These are phyloP conservation scores for Bathelium albidoporum DNA, from an alignment of 495 filamentous ascomycete species.

Conservation along the genomic window DNA sequence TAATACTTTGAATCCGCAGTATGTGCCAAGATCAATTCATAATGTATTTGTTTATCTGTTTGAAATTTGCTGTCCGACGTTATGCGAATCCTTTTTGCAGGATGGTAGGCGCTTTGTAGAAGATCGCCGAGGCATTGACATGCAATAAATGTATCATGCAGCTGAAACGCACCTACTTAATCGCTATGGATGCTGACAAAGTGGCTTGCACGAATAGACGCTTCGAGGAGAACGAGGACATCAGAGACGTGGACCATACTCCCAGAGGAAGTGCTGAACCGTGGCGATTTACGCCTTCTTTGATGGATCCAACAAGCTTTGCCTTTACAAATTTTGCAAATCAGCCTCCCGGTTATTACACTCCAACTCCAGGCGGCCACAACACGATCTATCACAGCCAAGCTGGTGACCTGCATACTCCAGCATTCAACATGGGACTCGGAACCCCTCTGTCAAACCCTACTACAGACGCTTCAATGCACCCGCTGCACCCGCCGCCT, in stretches of 20 bases:
- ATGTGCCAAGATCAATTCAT: too few relatives aligned
- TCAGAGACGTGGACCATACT: constrained; percentile 73
- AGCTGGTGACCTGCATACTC: constrained; percentile 85
- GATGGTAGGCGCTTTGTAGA: too few relatives aligned
- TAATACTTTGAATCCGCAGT: constrained; percentile 26
- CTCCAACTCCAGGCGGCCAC: constrained; percentile 75
- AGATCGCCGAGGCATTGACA: too few relatives aligned
- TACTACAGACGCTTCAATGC: constrained; percentile 49
- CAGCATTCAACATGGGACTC: constrained; percentile 58
- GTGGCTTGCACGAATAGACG: constrained; percentile 22
- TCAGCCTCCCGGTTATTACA: constrained; percentile 76
- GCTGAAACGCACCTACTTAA: background rate
- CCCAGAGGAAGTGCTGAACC: constrained; percentile 64
- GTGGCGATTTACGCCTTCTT: constrained; percentile 77
- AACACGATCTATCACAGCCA: constrained; percentile 73
- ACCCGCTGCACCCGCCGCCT: constrained; percentile 46
- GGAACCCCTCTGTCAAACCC: constrained; percentile 79
- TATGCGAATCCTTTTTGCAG: background rate
- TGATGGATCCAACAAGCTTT: constrained; percentile 76
- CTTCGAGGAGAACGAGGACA: constrained; percentile 40
- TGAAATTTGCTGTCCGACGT: background rate
- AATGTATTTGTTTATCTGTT: too few relatives aligned
- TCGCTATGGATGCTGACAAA: background rate
- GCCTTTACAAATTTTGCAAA: constrained; percentile 66
- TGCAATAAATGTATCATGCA: too few relatives aligned